Base-by-base conservation (phyloP, 2,329 filamentous ascomycete genomes). In the Capronia coronata region DNA sequence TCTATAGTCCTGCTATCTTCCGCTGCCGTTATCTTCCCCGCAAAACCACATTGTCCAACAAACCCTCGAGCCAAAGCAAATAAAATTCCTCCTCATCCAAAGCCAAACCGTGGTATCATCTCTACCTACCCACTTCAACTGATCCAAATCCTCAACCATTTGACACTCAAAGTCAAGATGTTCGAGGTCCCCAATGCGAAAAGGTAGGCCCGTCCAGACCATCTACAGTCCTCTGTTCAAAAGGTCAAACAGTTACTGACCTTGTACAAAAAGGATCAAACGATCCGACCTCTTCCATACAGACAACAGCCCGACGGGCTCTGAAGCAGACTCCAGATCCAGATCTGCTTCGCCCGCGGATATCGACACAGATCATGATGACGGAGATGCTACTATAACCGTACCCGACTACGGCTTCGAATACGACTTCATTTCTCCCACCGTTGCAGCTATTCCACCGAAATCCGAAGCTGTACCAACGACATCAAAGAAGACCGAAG, bases 351-450 rank as follows among this genome's bases (percentile, higher is more conserved):
- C 49, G 11, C 25, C 48, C 46, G 19, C n/a, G n/a, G n/a, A n/a
- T n/a, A n/a, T 10, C 10, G 32, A 18, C 13, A 18, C 22, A 14
- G 0, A 6, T 10, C 25, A 35, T 3, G 37, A 35, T 27, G 43
- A 11, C 7, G 27, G 32, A 22, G 14, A 49, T 35, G n/a, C n/a
- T 34, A 9, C 45, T 7, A 23, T 25, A 9, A 3, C 43, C 13
- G 37, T 37, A 4, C 34, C 34, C 14, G 19, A 49, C 13, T 59
- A 59, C 37, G 55, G 57, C 19, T 59, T 59, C 46, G 49, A 58
- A 19, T 59, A 59, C 41, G 57, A 59, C 18, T 56, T 58, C 43
- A 49, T 59, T 22, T 25, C 54, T 6, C n/a, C 2, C 34, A 14
- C 37, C 30, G 41, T 8, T 30, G n/a, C 18, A 37, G 34, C 16